A percentile compares a stretch with the other conserved stretches of the same genome.
phyloP scores from a whole-genome alignment of 2,329 filamentous ascomycete species.

The Zelopaecilomyces penicillatus region DNA sequence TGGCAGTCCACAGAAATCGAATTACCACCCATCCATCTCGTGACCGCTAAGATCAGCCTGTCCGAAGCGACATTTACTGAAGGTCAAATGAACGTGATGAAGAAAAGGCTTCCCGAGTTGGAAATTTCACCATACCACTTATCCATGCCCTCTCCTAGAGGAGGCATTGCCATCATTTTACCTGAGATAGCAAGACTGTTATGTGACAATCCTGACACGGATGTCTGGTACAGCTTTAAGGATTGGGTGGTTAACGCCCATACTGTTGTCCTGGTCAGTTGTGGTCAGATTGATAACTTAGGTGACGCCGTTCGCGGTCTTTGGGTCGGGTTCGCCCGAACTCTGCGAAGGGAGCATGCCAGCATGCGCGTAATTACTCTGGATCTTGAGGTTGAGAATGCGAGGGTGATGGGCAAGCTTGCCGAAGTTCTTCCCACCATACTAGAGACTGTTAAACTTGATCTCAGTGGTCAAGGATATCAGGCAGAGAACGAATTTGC shows the following conservation, averaged over 20 bases:
- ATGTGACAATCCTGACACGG: not conserved
- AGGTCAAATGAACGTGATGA: not conserved
- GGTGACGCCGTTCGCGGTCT: not conserved
- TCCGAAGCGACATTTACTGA: not conserved
- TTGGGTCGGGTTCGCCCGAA: not conserved
- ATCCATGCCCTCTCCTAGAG: too few relatives aligned
- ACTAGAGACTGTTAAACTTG: constrained; percentile 4
- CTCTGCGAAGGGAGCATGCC: not conserved
- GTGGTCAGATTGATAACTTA: not conserved
- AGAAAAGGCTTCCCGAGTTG: not conserved
- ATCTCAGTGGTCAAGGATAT: constrained; percentile 3
- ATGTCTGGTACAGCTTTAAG: not conserved
- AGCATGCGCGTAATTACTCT: not conserved
- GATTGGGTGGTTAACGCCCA: not conserved
- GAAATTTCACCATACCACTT: not conserved
- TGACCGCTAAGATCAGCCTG: not conserved
- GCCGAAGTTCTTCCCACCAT: constrained; percentile 1
- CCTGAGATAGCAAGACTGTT: not conserved
- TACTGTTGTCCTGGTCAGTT: not conserved
- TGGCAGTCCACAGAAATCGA: not conserved
- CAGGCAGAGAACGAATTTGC: constrained; percentile 11
- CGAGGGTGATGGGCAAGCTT: not conserved
- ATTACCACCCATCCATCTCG: not conserved
- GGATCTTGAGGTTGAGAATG: not conserved
- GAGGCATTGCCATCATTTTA: not conserved